Evolutionary conservation across 176 grass and related monocot species (phyloP).

Genomic region (Hsuehochloa calcarea): DNA sequence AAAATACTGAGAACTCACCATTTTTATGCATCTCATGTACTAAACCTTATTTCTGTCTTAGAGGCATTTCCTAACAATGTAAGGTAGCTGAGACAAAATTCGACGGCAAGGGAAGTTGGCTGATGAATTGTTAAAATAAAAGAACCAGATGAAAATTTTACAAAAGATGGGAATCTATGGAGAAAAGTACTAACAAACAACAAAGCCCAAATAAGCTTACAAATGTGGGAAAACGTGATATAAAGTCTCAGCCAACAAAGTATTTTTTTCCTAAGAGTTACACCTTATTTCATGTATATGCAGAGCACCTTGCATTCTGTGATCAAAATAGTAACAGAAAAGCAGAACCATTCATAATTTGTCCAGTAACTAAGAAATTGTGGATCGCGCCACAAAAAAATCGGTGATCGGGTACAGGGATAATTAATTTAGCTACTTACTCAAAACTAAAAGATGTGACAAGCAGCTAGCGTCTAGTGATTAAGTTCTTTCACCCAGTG

Average conservation of each 20-base stretch:
- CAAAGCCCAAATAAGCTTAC: not conserved
- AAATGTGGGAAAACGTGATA: not conserved
- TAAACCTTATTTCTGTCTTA: slow-evolving; percentile 6
- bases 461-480: not conserved
- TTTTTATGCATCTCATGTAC: not conserved
- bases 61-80: not conserved
- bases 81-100: not conserved
- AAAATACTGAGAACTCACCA: not conserved
- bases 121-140: not conserved
- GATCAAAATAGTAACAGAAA: not conserved
- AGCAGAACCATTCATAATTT: not conserved
- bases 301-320: not conserved
- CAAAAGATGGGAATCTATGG: not conserved
- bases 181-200: not conserved
- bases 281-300: not conserved
- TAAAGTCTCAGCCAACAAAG: not conserved
- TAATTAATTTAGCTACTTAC: not conserved
- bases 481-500: not conserved
- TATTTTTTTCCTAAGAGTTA: not conserved
- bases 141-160: not conserved
- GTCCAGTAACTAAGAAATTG: not conserved
- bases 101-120: not conserved
- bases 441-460: not conserved
- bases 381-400: not conserved
- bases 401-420: not conserved